Percentiles rank a stretch among this genome's conserved stretches.
Evolutionary conservation across 164 flowering plant species (phyloP).

Genomic region (Berberis vulgaris): DNA sequence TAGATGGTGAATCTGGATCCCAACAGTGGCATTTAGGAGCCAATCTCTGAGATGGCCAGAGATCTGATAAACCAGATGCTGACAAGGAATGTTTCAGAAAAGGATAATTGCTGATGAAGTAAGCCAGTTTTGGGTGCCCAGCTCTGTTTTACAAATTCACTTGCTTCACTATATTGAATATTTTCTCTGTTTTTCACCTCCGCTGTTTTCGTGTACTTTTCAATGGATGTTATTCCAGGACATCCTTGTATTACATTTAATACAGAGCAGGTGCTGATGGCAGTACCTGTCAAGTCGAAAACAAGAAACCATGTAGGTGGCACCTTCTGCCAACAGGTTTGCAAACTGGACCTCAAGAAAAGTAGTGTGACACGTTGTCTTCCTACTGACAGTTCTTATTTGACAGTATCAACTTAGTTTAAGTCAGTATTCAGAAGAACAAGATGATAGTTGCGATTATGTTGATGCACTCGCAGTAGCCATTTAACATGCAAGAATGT

Average conservation of each 20-base stretch:
- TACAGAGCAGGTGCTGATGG: conserved; percentile 57
- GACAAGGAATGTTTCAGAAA: conserved; percentile 60
- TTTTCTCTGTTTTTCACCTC: neutral
- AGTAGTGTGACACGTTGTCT: conserved; percentile 6
- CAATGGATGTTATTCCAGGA: conserved; percentile 31
- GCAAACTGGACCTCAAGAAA: conserved; percentile 11
- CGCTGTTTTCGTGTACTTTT: neutral
- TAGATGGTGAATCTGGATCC: conserved; percentile 70
- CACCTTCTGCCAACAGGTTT: conserved; percentile 10
- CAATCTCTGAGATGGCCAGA: conserved; percentile 78
- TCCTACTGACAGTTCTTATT: conserved; percentile 8
- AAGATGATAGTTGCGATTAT: conserved; percentile 43
- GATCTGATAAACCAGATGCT: conserved; percentile 74
- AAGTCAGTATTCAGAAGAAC: conserved; percentile 31
- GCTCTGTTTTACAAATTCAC: neutral
- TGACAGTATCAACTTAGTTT: conserved; percentile 14
- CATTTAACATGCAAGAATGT: conserved; percentile 69
- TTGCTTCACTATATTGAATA: neutral
- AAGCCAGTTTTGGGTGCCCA: conserved; percentile 33
- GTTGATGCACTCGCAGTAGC: conserved; percentile 85
- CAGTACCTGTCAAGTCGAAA: conserved; percentile 44
- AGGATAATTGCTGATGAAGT: conserved; percentile 91
- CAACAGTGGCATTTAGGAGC: conserved; percentile 63
- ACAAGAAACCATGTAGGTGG: conserved; percentile 23
- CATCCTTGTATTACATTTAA: conserved; percentile 87